These are phyloP conservation scores for Moricandia moricandioides DNA, from an alignment of 345 rosid genomes.

Conservation along the genomic window DNA sequence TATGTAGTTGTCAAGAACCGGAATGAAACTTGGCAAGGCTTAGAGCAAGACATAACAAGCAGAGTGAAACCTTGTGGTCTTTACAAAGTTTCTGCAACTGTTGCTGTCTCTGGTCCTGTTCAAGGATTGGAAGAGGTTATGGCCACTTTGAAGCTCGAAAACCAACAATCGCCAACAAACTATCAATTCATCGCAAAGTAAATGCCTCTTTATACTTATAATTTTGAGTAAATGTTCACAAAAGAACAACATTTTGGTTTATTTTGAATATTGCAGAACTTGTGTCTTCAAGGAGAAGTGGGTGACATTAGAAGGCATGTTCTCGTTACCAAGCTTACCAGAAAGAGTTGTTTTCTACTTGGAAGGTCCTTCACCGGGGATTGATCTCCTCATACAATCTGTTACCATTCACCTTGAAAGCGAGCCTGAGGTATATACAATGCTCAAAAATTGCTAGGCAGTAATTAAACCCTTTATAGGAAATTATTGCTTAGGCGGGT, in stretches of 20 bases:
- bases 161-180: conserved; percentile 45
- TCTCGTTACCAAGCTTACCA: conserved; percentile 60
- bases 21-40: conserved; percentile 86
- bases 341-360: conserved; percentile 67
- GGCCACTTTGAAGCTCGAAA: conserved; percentile 76
- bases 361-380: conserved; percentile 86
- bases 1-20: conserved; percentile 65
- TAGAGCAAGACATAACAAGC: conserved; percentile 84
- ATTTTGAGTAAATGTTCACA: conserved; percentile 42
- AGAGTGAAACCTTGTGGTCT: conserved; percentile 51
- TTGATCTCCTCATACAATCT: conserved; percentile 65
- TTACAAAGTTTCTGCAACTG: conserved; percentile 63
- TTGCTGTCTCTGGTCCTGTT: conserved; percentile 62
- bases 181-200: conserved; percentile 79
- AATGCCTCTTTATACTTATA: neutral
- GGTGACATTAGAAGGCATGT: conserved; percentile 79
- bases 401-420: conserved; percentile 51
- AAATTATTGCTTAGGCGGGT: no score
- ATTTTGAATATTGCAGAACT: conserved; percentile 50
- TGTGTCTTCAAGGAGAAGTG: conserved; percentile 63
- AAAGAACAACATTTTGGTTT: conserved; percentile 27
- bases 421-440: conserved; percentile 41
- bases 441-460: no score
- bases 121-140: conserved; percentile 60
- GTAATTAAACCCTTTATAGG: no score